Percentiles rank a stretch among this genome's conserved stretches.
phyloP scores from a whole-genome alignment of 2,329 filamentous ascomycete genomes.

The Aspergillus puulaauensis region DNA sequence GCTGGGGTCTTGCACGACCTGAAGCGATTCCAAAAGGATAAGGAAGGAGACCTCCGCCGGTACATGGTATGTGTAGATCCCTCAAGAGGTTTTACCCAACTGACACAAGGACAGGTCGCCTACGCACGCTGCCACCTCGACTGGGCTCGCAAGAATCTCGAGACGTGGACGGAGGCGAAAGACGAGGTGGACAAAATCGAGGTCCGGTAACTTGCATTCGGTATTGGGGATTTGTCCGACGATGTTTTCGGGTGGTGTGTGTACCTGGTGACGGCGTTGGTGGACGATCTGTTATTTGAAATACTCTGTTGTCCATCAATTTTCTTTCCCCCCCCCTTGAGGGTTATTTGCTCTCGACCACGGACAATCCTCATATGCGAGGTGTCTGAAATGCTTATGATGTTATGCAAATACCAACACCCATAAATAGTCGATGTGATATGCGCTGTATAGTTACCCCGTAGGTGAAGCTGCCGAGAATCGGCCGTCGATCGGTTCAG shows the following conservation, averaged over 20 bases:
- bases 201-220: constrained; percentile 27
- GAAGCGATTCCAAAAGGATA: constrained; percentile 89
- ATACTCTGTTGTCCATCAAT: not conserved
- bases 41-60: constrained; percentile 87
- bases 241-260: not conserved
- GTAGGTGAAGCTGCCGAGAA: not conserved
- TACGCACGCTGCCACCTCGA: constrained; percentile 92
- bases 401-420: not conserved
- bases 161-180: constrained; percentile 89
- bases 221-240: not conserved
- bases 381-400: not conserved
- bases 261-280: constrained; percentile 6
- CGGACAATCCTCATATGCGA: not conserved
- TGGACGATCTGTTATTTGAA: constrained; percentile 1
- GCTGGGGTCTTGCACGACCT: constrained; percentile 84
- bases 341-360: not conserved
- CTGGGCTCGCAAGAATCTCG: constrained; percentile 88
- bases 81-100: constrained; percentile 1
- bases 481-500: not conserved
- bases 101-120: constrained; percentile 64
- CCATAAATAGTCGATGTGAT: not conserved
- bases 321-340: not conserved
- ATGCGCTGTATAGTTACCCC: not conserved
- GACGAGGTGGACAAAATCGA: constrained; percentile 85
- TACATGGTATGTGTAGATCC: constrained; percentile 76